Conservation (phyloP, 2,329 filamentous ascomycete genomes). For the Neofusicoccum cordaticola region DNA sequence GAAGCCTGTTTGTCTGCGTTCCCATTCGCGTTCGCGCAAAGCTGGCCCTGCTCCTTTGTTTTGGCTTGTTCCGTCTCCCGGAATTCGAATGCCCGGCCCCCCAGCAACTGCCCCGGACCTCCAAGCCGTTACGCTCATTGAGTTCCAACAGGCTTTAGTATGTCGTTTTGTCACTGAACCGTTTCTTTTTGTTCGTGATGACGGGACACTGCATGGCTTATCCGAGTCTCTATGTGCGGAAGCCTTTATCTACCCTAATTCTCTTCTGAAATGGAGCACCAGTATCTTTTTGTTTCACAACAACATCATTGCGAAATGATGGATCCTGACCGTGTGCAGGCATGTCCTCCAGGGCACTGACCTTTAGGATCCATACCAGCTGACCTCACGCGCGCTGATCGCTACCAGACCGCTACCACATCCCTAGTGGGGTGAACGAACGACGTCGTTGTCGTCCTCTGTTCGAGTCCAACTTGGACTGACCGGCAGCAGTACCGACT, state of each 20-base stretch:
- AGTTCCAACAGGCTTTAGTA: not conserved
- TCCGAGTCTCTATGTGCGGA: slow-evolving; percentile 10
- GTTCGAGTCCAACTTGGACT: too few species aligned
- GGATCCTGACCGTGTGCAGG: not conserved
- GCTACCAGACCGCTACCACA: too few species aligned
- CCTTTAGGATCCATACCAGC: too few species aligned
- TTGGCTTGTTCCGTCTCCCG: not conserved
- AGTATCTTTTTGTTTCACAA: not conserved
- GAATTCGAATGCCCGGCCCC: not conserved
- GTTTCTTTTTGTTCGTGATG: not conserved
- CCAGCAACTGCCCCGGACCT: not conserved
- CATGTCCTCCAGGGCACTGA: too few species aligned
- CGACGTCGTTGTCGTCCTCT: too few species aligned
- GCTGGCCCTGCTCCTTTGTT: not conserved
- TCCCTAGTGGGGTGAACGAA: too few species aligned
- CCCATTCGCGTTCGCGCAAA: not conserved
- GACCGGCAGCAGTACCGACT: too few species aligned
- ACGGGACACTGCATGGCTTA: slow-evolving; percentile 12
- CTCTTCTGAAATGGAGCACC: not conserved
- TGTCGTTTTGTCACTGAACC: not conserved
- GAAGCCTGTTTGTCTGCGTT: not conserved
- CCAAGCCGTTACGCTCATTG: not conserved
- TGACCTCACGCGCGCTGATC: too few species aligned
- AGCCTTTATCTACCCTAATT: not conserved
- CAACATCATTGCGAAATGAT: not conserved